Evolutionary conservation across 352 stramenopile genomes (phyloP).

Genomic region (Peronospora farinosa): DNA sequence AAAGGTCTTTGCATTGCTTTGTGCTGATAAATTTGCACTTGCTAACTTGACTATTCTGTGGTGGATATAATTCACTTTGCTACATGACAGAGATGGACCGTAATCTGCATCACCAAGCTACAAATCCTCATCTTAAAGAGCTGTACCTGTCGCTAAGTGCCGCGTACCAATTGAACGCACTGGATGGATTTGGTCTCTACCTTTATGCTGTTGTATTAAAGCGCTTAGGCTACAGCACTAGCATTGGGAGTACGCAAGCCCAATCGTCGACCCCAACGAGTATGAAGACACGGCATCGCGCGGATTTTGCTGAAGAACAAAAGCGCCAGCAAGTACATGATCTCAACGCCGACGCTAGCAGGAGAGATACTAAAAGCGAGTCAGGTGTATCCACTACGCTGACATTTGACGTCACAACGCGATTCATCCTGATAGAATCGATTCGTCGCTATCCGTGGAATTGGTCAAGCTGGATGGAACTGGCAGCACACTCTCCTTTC

Average conservation of each 20-base stretch:
- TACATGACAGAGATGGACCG: conserved; percentile 27
- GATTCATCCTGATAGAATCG: conserved; percentile 62
- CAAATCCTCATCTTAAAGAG: conserved; percentile 70
- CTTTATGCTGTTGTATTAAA: conserved; percentile 72
- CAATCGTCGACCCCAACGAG: conserved; percentile 34
- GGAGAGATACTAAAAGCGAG: conserved; percentile 18
- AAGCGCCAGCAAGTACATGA: conserved; percentile 31
- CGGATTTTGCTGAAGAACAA: conserved; percentile 34
- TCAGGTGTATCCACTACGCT: conserved; percentile 14
- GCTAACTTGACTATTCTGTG: neutral
- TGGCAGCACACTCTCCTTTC: conserved; percentile 68
- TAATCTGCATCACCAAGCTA: conserved; percentile 35
- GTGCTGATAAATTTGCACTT: neutral
- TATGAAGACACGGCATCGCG: conserved; percentile 29
- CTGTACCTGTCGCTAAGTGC: conserved; percentile 48
- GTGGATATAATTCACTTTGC: neutral
- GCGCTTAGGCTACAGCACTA: conserved; percentile 58
- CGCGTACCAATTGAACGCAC: conserved; percentile 40
- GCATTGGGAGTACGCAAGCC: conserved; percentile 34
- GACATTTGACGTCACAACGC: conserved; percentile 50
- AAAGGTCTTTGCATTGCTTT: conserved; percentile 17
- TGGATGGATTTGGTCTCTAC: conserved; percentile 77
- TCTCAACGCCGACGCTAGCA: neutral
- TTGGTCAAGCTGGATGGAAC: conserved; percentile 97
- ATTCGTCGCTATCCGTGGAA: conserved; percentile 84